phyloP scores from a whole-genome alignment of 1,284 basidiomycete species.

The Papiliotrema nemorosa region DNA sequence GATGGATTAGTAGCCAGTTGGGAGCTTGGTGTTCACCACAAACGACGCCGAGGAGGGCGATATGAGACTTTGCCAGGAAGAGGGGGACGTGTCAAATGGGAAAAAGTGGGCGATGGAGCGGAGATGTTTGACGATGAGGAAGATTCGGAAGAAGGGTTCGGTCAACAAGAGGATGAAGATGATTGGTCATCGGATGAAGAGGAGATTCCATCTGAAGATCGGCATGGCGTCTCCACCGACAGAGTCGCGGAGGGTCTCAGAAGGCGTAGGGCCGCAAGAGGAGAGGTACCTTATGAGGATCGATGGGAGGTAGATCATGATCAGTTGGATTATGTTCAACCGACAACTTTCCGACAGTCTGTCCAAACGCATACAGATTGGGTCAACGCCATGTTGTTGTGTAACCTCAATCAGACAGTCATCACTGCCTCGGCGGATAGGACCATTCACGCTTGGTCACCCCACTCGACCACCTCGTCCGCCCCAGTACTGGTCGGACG shows the following conservation, averaged over 20 bases:
- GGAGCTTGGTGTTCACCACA: constrained; percentile 75
- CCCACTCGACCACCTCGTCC: constrained; percentile 59
- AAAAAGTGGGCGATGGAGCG: constrained; percentile 42
- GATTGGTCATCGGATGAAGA: constrained; percentile 11
- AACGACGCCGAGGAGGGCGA: constrained; percentile 47
- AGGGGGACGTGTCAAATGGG: constrained; percentile 34
- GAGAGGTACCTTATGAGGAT: constrained; percentile 61
- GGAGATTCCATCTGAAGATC: constrained; percentile 16
- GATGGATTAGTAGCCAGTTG: constrained; percentile 89
- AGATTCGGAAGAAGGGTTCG: constrained; percentile 57
- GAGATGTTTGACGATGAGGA: constrained; percentile 65
- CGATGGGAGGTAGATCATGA: constrained; percentile 71
- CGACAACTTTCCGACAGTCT: constrained; percentile 67
- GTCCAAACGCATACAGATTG: constrained; percentile 87
- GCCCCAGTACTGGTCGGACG: constrained; percentile 67
- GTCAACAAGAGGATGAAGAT: constrained; percentile 6
- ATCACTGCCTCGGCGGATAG: constrained; percentile 95
- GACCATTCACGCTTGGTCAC: constrained; percentile 89
- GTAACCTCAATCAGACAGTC: constrained; percentile 90
- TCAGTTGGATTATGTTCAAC: constrained; percentile 5
- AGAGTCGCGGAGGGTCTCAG: constrained; percentile 10
- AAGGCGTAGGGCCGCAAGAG: constrained; percentile 9
- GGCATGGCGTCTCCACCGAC: constrained; percentile 19
- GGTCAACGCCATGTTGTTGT: constrained; percentile 92
- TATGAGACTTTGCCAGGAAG: constrained; percentile 36